A percentile compares a stretch with the other conserved stretches of the same genome.
Evolutionary conservation across 768 basidiomycete genomes (phyloP).

Genomic region (Auricularia cornea): DNA sequence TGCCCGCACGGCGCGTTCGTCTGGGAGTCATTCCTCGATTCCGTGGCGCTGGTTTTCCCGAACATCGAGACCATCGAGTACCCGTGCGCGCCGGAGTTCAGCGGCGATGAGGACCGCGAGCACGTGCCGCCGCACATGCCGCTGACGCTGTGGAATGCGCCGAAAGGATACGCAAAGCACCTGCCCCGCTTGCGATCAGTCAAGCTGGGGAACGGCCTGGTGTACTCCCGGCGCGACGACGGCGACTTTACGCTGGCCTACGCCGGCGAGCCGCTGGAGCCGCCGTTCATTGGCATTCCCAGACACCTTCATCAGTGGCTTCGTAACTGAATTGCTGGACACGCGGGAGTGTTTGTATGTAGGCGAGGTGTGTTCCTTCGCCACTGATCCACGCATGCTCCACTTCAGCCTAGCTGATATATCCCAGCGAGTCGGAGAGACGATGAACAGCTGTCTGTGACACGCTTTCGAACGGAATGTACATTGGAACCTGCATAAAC

Average conservation of each 20-base stretch:
- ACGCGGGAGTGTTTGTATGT: no score
- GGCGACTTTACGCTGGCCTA: background rate
- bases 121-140: background rate
- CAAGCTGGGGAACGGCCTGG: background rate
- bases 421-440: no score
- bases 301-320: background rate
- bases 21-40: background rate
- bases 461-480: no score
- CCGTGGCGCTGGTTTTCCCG: background rate
- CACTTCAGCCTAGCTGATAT: no score
- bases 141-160: background rate
- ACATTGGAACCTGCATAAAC: no score
- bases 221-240: background rate
- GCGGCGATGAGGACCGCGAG: background rate
- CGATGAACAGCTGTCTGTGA: no score
- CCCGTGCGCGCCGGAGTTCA: background rate
- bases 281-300: background rate
- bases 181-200: background rate
- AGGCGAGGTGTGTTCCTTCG: no score
- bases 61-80: background rate
- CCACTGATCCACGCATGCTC: no score
- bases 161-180: background rate
- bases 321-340: no score
- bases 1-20: background rate
- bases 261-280: background rate